Evolutionary conservation across 2,329 filamentous ascomycete genomes (phyloP), one percentile per base, ranked within the genome.

Genomic region (Exutisphaerella laricina): DNA sequence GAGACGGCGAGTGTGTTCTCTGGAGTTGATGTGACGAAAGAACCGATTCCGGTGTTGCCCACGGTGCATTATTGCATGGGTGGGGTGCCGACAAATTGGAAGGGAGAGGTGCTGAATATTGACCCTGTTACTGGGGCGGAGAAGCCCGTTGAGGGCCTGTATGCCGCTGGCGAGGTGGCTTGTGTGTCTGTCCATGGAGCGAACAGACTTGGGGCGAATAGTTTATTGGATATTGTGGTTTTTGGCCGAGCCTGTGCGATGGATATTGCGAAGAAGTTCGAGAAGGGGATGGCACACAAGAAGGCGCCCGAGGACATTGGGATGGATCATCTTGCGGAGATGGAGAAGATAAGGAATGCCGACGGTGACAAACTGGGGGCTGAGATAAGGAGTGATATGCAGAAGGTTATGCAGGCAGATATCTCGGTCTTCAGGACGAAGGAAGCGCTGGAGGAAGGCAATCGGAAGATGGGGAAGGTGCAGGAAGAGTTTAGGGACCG

Each of bases 61-160:
- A 75, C 71, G 1, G 72, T 74, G 3, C 71, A 74, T 50, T 74
- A 73, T 49, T 71, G 69, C 48, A 74, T 73, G 71, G 70, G 70
- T 14, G 70, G 70, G 17, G 69, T 73, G 9, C 70, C 70, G 5
- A 74, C 70, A 2, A 72, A 73, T 37, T 73, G 66, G 48, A 68
- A 68, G 30, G 70, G 70, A 13, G 66, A 73, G 45, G 70, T 73
- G 7, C 51, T 74, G 3, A 62, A 66, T 35, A 59, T 72, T 37
- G 57, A 61, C 17, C 49, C 50, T 25, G 33, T 22, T 6, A 60
- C 64, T 0, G 65, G 67, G 1, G 54, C 60, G 6, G 70, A 73
- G 28, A 61, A 60, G 22, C 52, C 66, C 6, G 70, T 74, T 1
- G 60, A 67, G 28, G 71, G 70, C 1, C 54, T 73, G 8, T 74